Evolutionary conservation across 1,284 basidiomycete genomes (phyloP), one percentile per base, ranked within the genome.

Genomic region (Trichosporon inkin): DNA sequence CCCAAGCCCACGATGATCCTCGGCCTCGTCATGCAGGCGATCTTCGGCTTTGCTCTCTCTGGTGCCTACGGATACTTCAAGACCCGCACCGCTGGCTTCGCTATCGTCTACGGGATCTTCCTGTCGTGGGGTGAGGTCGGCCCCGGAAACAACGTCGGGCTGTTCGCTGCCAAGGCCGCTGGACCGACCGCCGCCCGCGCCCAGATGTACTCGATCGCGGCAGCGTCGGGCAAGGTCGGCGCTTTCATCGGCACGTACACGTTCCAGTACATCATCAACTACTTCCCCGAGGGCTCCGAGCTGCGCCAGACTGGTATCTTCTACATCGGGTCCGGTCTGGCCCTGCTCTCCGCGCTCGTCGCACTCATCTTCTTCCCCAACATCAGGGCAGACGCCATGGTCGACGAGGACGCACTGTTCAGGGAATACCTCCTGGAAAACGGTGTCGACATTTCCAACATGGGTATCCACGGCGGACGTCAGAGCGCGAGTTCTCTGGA

Each of bases 31-130:
- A 73, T 80, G 52, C 90, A 92, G 75, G 85, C 88, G 3, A 61
- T 90, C 64, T 81, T 92, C 62, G 92, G 92, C 10, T 94, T 93
- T 76, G 85, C 89, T 73, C 89, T 94, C 85, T 90, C 88, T 63
- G 90, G 88, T 13, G 79, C 85, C 34, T 93, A 92, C 76, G 71
- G 65, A 20, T 78, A 80, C 78, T 61, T 64, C 34, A 54, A 56
- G 49, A 14, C 40, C 44, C 56, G 39, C 65, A 83, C 92, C 58
- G 89, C 81, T 19, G 91, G 84, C n/a, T 95, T 93, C 63, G 89
- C 89, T 39, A 84, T 92, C 44, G 79, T 96, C 5, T 96, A 95
- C 70, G 92, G 93, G 13, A 86, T 96, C 58, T 63, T 96, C 84
- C 74, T 95, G 59, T 86, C 84, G 66, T 88, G 90, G 63, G 92